Evolutionary conservation across 495 filamentous ascomycete species (phyloP), one percentile per base, ranked within the genome.

Genomic region (Saxispiralis lemnorum): DNA sequence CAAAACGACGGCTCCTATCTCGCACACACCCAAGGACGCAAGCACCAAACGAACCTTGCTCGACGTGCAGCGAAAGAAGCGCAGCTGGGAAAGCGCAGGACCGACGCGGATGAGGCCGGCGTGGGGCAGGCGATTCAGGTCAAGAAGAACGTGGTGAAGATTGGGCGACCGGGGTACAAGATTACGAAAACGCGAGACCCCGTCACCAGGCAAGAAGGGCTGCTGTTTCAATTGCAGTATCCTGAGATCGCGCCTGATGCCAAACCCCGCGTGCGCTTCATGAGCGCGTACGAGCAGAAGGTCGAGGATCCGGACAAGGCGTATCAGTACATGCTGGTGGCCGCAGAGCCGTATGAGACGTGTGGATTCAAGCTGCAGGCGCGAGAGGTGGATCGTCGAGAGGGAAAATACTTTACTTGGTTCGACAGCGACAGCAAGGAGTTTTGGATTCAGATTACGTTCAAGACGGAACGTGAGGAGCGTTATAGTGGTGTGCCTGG

Each of bases 1-100:
- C 89, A 99, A 56, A 99, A 99, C 63, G 89, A 99, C 66, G 89
- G 89, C 51, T 95, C 88, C 42, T 99, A 99, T 66, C 85, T 99
- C 53, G 87, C 89, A 0, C 89, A 99, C 65, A 99, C 89, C 9
- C 89, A 99, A 63, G 89, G 89, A 38, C 84, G 88, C 53, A 99
- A 99, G 69, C 89, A 99, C 59, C 92, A 96, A 64, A 95, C 89
- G 37, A 99, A 99, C 62, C 80, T 99, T n/a, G 92, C 89, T 14
- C 79, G 89, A 0, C 81, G 89, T 51, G 92, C 92, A 6, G 92
- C 89, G 9, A 75, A 83, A 43, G 89, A 99, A 62, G 81, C 87
- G 59, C 83, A 86, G 57, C 86, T 96, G 51, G 92, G 78, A 44
- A 69, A 64, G 41, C 48, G 78, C 60, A 31, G 52, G 66, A 31